Conservation (phyloP, 116 monocot species). For the Zostera marina region DNA sequence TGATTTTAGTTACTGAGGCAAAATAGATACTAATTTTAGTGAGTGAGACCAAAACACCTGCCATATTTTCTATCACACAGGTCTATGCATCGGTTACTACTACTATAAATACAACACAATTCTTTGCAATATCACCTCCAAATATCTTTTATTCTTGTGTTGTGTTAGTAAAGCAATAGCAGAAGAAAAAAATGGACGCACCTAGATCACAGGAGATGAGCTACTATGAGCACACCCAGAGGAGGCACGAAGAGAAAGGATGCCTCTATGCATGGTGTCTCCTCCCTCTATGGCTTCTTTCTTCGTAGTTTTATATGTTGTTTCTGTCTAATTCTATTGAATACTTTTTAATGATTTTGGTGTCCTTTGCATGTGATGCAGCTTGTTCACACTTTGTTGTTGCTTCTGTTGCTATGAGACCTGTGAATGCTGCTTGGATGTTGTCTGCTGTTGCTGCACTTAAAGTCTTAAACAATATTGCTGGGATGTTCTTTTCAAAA, state of each 20-base stretch:
- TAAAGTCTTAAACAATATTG: background rate
- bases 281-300: background rate
- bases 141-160: no score
- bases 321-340: no score
- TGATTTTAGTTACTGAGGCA: no score
- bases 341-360: no score
- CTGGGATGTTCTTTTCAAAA: background rate
- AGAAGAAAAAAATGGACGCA: conserved; percentile 26
- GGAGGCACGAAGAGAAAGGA: conserved; percentile 43
- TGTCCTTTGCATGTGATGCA: conserved; percentile 4
- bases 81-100: no score
- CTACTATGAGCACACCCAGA: conserved; percentile 41
- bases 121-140: no score
- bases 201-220: conserved; percentile 28
- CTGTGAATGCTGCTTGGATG: conserved; percentile 66
- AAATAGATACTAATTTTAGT: no score
- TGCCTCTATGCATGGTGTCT: conserved; percentile 54
- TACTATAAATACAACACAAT: no score
- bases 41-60: no score
- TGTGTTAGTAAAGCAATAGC: conserved; percentile 2
- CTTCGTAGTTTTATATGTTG: background rate
- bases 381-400: conserved; percentile 44
- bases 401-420: conserved; percentile 80
- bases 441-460: conserved; percentile 34
- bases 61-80: no score